Evolutionary conservation across 768 basidiomycete genomes (phyloP).

Genomic region (Psilocybe tampanensis): DNA sequence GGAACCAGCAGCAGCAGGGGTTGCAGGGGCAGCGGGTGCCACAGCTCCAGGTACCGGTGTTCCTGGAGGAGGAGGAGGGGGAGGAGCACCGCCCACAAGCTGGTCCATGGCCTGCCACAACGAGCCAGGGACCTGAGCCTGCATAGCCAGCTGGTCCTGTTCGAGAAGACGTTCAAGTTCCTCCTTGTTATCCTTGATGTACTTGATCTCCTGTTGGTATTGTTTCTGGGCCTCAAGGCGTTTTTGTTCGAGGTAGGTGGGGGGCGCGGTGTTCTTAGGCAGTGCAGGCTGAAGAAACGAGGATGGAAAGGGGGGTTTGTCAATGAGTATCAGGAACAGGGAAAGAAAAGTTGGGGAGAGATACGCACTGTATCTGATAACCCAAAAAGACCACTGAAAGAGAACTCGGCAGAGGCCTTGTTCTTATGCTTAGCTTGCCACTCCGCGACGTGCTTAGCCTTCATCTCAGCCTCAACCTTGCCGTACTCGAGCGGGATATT

Average conservation of each 20-base stretch:
- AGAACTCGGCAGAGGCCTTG: constrained; percentile 29
- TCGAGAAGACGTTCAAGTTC: constrained; percentile 42
- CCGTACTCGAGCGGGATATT: constrained; percentile 89
- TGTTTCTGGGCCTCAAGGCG: constrained; percentile 52
- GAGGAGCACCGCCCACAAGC: constrained; percentile 18
- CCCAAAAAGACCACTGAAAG: constrained; percentile 44
- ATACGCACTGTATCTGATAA: constrained; percentile 25
- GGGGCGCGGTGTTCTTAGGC: constrained; percentile 36
- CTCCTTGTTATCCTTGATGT: constrained; percentile 46
- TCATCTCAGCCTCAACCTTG: constrained; percentile 83
- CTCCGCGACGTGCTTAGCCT: constrained; percentile 75
- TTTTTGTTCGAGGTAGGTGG: constrained; percentile 56
- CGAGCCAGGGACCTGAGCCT: constrained; percentile 44
- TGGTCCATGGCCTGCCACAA: constrained; percentile 51
- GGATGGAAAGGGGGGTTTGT: too few species aligned
- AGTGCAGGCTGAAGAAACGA: constrained; percentile 10
- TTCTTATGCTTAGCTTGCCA: constrained; percentile 61
- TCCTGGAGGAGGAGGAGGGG: constrained; percentile 11
- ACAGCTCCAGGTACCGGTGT: too few species aligned
- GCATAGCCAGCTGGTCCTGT: constrained; percentile 40
- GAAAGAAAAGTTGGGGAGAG: constrained; percentile 12
- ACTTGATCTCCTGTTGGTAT: constrained; percentile 52
- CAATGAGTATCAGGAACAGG: not conserved
- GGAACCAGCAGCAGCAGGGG: too few species aligned
- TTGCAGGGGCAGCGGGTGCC: too few species aligned